These are phyloP conservation scores for Termitomyces sp. DNA, from an alignment of 768 basidiomycete species.

Conservation along the genomic window DNA sequence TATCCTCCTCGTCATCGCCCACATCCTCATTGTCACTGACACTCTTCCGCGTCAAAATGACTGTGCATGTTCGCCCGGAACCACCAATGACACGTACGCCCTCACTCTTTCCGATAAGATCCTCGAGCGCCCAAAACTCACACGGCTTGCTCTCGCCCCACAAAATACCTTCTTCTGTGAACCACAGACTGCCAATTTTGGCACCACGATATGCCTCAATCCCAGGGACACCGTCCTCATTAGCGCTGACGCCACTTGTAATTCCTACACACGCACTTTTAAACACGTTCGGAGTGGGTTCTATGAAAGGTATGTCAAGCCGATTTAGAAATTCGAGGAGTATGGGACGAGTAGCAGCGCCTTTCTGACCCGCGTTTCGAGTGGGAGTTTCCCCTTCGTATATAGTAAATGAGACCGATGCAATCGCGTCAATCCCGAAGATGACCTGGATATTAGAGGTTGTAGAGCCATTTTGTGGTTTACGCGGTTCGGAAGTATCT, in stretches of 20 bases:
- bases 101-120: conserved; percentile 44
- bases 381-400: conserved; percentile 23
- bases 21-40: conserved; percentile 9
- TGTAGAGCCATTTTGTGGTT: conserved; percentile 24
- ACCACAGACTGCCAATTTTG: conserved; percentile 68
- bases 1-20: conserved; percentile 29
- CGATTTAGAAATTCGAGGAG: conserved; percentile 48
- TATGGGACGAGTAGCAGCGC: conserved; percentile 41
- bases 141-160: conserved; percentile 76
- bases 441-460: conserved; percentile 49
- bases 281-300: conserved; percentile 48
- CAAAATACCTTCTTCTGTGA: conserved; percentile 58
- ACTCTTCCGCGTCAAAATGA: conserved; percentile 42
- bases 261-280: conserved; percentile 43
- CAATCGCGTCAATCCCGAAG: conserved; percentile 62
- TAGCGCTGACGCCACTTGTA: conserved; percentile 26
- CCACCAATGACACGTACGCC: conserved; percentile 53
- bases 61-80: conserved; percentile 61
- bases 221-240: conserved; percentile 46
- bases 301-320: conserved; percentile 36
- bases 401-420: conserved; percentile 38
- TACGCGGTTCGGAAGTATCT: conserved; percentile 44
- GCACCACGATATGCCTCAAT: conserved; percentile 69
- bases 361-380: conserved; percentile 36
- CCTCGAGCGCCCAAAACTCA: conserved; percentile 65